Base-by-base conservation (phyloP, 2,329 filamentous ascomycete genomes). In the Mariannaea elegans region DNA sequence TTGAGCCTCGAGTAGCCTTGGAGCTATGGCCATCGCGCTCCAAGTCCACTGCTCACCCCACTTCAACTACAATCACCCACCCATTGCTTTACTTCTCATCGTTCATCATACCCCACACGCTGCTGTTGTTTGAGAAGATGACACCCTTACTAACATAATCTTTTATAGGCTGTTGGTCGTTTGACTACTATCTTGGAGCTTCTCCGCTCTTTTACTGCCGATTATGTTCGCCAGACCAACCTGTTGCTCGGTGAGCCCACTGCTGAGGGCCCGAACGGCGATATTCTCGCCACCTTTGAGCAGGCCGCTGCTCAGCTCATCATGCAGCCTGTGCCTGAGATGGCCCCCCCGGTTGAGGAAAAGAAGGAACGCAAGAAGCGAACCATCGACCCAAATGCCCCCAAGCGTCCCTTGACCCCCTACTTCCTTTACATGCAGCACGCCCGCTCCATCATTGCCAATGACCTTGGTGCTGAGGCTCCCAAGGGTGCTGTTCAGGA, bases 371-470 rank as follows among this genome's bases (percentile, higher is more conserved):
- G 91, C 77, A 94, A 95, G 85, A 94, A 94, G 83, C 87, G 89
- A 62, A 88, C 88, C 39, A 89, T 91, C 72, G 94, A 98, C 76
- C 94, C 94, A 68, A 97, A 97, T 76, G 94, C 94, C 7, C 94
- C 94, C 61, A 98, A 97, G 86, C 89, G 94, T 49, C 94, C 94
- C 8, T 78, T 97, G 73, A 98, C 94, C 6, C 93, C 94, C 2
- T 97, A 96, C 82, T 97, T 98, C 82, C 82, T 97, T 62, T 98
- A 93, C 82, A 93, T 97, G 84, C 91, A 96, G 76, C 90, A 91
- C 65, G 93, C 93, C 65, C 91, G 95, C 48, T 86, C 89, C 50
- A 90, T 92, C 74, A 95, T 98, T 68, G 90, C 91, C 57, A 84
- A 82, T 31, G 93, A 96, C 69, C 84, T 97, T 10, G 91, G 90